Base-by-base conservation (phyloP, 208 protist genomes). In the Wallacemonas sp. region DNA sequence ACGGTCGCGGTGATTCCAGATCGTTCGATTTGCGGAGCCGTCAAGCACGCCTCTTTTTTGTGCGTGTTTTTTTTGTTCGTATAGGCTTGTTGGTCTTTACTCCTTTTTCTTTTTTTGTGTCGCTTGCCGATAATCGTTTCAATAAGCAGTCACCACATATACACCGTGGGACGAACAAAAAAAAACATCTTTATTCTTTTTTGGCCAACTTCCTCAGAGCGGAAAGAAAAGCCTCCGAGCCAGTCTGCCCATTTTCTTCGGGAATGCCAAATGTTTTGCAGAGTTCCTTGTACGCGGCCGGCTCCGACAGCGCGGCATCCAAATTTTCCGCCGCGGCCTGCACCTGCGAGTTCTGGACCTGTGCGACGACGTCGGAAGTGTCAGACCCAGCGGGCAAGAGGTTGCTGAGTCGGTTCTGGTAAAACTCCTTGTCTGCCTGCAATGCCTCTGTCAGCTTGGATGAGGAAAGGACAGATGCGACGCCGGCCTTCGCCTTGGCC, bases 331-430 rank as follows among this genome's bases (percentile, higher is more conserved):
- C 81, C 11, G 85, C 74, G 16, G 76, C 54, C 0, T 57, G 76
- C 36, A 92, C 77, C 38, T 92, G 87, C 23, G 84, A 78, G 61
- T 87, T 89, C 48, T 84, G 79, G 1, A 95, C 74, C 38, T 93
- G 74, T 29, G 74, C 74, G 10, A 91, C 44, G 46, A 95, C 62
- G 36, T 84, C 75, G 7, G 63, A 57, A 16, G 71, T 67, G 16
- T 74, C 41, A 49, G 74, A 69, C 2, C 71, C 76, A 49, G 67
- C 65, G 3, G 87, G 83, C 23, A 93, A 63, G 42, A 81, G 67
- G 1, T 57, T 64, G 25, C 71, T 49, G 3, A 95, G 61, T 38
- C 74, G 77, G 28, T 44, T 65, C 61, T 73, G 79, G 62, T 83
- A 95, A 50, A 87, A 92, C 20, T 72, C 72, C 2, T 77, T 39